Conservation (phyloP, 225 moss, liverwort and hornwort genomes). For the Takakia lepidozioides region DNA sequence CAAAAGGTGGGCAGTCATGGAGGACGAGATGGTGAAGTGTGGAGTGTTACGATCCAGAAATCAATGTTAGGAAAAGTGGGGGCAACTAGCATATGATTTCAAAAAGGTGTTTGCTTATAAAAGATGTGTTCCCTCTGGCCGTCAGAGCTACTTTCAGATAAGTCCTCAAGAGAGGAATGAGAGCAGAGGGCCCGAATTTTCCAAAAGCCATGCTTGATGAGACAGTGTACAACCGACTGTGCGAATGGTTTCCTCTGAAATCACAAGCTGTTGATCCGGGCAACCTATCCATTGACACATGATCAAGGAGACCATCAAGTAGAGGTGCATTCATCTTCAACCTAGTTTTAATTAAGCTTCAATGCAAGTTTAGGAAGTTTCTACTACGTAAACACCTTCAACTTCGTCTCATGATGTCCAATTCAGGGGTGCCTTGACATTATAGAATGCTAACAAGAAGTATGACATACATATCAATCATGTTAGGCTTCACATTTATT, state of each 20-base stretch:
- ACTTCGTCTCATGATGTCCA: neutral
- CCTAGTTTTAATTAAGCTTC: too few relatives aligned
- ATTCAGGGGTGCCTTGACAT: neutral
- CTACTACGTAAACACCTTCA: too few relatives aligned
- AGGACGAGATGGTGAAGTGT: constrained; percentile 19
- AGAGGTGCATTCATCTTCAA: too few relatives aligned
- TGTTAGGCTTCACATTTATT: too few relatives aligned
- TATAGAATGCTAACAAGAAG: too few relatives aligned
- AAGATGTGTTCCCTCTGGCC: constrained; percentile 15
- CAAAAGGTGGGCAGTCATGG: constrained; percentile 18
- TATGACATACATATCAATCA: too few relatives aligned
- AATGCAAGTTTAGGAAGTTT: neutral
- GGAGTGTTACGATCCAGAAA: constrained; percentile 16
- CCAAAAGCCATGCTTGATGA: constrained; percentile 19
- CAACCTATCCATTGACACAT: constrained; percentile 10
- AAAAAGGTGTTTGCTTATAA: constrained; percentile 18
- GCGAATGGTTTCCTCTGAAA: constrained; percentile 17
- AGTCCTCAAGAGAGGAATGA: constrained; percentile 17
- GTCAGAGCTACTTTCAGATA: constrained; percentile 17
- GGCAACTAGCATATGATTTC: constrained; percentile 20
- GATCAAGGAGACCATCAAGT: constrained; percentile 8
- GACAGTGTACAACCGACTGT: constrained; percentile 13
- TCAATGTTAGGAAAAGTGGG: constrained; percentile 22
- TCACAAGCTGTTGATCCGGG: constrained; percentile 8
- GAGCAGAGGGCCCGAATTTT: constrained; percentile 8